Base-by-base conservation (phyloP, 176 grass and related monocot genomes). In the Microstegium vimineum region DNA sequence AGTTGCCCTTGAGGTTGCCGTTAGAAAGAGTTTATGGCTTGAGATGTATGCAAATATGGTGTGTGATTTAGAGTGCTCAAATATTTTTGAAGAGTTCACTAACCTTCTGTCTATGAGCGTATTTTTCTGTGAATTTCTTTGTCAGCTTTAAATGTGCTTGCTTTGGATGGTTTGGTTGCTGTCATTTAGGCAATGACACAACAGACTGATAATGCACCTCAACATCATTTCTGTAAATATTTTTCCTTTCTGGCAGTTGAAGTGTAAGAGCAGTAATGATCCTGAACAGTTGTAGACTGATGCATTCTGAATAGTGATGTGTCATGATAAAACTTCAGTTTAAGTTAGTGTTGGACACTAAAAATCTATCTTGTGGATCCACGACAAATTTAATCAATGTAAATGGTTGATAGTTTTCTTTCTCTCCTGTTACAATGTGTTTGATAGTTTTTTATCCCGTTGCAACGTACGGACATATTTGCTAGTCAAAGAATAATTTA, bases 21-120 rank as follows among this genome's bases (percentile, higher is more conserved):
- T n/a, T n/a, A n/a, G n/a, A n/a, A n/a, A n/a, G n/a, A n/a, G n/a
- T n/a, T 99, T 74, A 95, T 99, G 93, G 89, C 91, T n/a, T 25
- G 96, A 99, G 85, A 99, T 99, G 96, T 95, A 95, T 92, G 91
- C 80, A 3, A 99, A 99, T 77, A 95, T 99, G 81, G 96, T 95
- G 54, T 99, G 96, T 80, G 93, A 99, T 80, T 88, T 99, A 69
- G 86, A 91, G 65, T 99, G 91, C 79, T 84, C 71, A 74, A 99
- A 99, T 90, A 56, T 95, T 80, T 98, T 99, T 80, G 96, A 99
- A 95, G 96, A 99, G 32, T 74, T 99, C 66, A 56, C 84, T 82
- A 93, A 89, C 69, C 93, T 99, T 95, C 88, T 99, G 26, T 95
- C 96, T 69, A 95, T 90, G 80, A 95, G 89, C 62, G 96, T 91